Evolutionary conservation across 169 alveolate genomes (phyloP).

Genomic region (Cryptosporidium bovis): DNA sequence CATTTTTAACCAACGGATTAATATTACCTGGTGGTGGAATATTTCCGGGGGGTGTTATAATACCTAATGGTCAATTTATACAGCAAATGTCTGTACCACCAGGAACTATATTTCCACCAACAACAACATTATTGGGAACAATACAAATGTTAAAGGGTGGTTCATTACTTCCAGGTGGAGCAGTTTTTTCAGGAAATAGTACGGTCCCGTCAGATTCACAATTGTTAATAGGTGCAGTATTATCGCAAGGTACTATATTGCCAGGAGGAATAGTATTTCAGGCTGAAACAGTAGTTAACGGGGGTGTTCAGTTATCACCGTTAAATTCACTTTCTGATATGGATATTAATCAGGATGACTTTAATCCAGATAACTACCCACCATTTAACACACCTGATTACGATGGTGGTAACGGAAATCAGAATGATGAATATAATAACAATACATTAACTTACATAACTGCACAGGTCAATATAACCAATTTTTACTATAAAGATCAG

Average conservation of each 20-base stretch:
- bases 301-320: conserved; percentile 63
- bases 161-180: conserved; percentile 70
- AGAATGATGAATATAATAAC: background rate
- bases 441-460: conserved; percentile 25
- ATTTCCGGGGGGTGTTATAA: conserved; percentile 67
- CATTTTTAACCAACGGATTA: conserved; percentile 53
- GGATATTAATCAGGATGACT: conserved; percentile 62
- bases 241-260: conserved; percentile 65
- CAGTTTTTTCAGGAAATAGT: conserved; percentile 63
- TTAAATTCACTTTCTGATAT: conserved; percentile 44
- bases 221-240: conserved; percentile 38
- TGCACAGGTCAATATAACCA: conserved; percentile 73
- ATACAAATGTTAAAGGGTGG: conserved; percentile 58
- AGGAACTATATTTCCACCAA: conserved; percentile 67
- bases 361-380: conserved; percentile 52
- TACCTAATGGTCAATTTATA: conserved; percentile 68
- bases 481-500: conserved; percentile 63
- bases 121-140: conserved; percentile 54
- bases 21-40: conserved; percentile 72
- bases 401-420: background rate
- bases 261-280: conserved; percentile 72
- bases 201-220: conserved; percentile 72
- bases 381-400: conserved; percentile 44
- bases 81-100: conserved; percentile 70
- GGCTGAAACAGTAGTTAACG: conserved; percentile 29